Percentiles rank a stretch among this genome's conserved stretches.
phyloP scores from a whole-genome alignment of 768 basidiomycete genomes.

The Guyanaporus albipodus region DNA sequence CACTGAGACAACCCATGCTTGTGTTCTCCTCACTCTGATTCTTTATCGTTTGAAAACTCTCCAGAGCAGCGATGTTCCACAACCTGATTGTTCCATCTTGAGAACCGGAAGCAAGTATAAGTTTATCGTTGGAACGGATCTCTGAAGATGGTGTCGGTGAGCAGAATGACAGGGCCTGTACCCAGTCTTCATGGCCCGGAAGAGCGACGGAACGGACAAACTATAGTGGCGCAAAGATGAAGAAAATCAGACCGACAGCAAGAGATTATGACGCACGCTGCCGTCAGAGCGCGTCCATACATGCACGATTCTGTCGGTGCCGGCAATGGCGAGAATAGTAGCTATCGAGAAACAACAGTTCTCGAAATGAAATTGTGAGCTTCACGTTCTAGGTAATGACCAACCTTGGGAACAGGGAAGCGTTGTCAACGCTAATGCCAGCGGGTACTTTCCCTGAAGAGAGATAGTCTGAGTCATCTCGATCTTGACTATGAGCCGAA shows the following conservation, averaged over 20 bases:
- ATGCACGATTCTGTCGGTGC: slow-evolving; percentile 77
- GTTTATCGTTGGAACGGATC: slow-evolving; percentile 29
- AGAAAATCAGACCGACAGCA: slow-evolving; percentile 1
- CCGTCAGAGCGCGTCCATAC: slow-evolving; percentile 70
- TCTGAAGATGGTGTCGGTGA: slow-evolving; percentile 24
- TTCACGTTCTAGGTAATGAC: slow-evolving; percentile 12
- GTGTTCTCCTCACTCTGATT: slow-evolving; percentile 15
- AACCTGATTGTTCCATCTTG: slow-evolving; percentile 93
- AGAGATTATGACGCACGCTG: slow-evolving; percentile 36
- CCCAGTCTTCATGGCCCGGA: slow-evolving; percentile 95
- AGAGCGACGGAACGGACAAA: slow-evolving; percentile 58
- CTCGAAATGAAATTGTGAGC: not conserved
- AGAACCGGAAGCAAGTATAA: slow-evolving; percentile 88
- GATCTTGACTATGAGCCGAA: slow-evolving; percentile 31
- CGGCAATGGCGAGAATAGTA: slow-evolving; percentile 71
- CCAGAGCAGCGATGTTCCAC: slow-evolving; percentile 73
- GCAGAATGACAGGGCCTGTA: slow-evolving; percentile 74
- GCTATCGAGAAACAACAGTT: slow-evolving; percentile 32
- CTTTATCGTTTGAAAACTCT: slow-evolving; percentile 7
- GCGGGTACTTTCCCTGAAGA: slow-evolving; percentile 67
- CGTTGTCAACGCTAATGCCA: slow-evolving; percentile 57
- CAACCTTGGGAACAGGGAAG: slow-evolving; percentile 71
- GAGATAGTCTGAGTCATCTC: slow-evolving; percentile 55
- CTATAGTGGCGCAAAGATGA: slow-evolving; percentile 29
- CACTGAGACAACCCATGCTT: slow-evolving; percentile 38